Percentiles rank a stretch among this genome's conserved stretches.
These are phyloP conservation scores for Cucurbita pepo DNA, from an alignment of 306 rosid genomes.

Conservation along the genomic window DNA sequence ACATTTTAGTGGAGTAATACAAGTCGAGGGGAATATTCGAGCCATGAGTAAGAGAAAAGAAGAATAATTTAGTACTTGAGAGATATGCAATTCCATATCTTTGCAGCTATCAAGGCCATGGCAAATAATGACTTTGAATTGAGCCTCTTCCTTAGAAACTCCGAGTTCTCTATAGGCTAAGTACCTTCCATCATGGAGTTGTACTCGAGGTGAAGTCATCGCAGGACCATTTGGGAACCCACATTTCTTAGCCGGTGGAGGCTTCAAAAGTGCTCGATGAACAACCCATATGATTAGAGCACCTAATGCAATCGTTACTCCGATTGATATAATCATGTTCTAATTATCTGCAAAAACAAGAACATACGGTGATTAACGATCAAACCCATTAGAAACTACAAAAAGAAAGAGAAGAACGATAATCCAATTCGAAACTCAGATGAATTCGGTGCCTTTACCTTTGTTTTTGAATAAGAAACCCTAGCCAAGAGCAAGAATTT, in stretches of 20 bases:
- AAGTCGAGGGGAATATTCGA: too few relatives aligned
- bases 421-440: neutral
- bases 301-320: slow-evolving; percentile 22
- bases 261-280: slow-evolving; percentile 25
- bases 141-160: slow-evolving; percentile 48
- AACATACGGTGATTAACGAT: too few relatives aligned
- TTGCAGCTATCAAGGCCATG: slow-evolving; percentile 52
- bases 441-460: neutral
- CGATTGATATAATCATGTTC: neutral
- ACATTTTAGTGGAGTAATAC: neutral
- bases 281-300: slow-evolving; percentile 26
- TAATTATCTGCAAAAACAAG: neutral
- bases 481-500: neutral
- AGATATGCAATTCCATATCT: slow-evolving; percentile 24
- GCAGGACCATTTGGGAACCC: slow-evolving; percentile 54
- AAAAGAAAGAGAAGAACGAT: too few relatives aligned
- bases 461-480: neutral
- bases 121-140: slow-evolving; percentile 39
- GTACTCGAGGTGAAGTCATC: slow-evolving; percentile 43
- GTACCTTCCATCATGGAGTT: slow-evolving; percentile 58
- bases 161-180: slow-evolving; percentile 70
- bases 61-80: slow-evolving; percentile 31
- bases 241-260: slow-evolving; percentile 44
- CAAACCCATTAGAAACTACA: too few relatives aligned
- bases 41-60: neutral